Evolutionary conservation across 495 filamentous ascomycete genomes (phyloP).

Genomic region (Aspergillus heteromorphus): DNA sequence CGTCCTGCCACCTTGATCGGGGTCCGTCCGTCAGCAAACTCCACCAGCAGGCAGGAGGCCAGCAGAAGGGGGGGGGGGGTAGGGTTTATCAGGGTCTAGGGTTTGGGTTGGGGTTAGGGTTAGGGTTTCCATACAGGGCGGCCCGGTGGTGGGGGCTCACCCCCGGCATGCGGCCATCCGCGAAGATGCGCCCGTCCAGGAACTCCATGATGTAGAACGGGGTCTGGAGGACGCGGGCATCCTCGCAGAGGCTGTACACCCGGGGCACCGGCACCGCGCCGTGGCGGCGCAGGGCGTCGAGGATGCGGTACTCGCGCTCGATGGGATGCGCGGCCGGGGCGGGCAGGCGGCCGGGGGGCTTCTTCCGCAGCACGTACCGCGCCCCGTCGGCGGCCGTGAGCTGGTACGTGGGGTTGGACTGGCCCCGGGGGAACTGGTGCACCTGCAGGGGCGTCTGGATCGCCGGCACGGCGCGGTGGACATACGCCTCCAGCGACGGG

Average conservation of each 20-base stretch:
- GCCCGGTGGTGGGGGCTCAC: neutral
- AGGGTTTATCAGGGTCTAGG: too few species aligned
- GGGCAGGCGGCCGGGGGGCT: conserved; percentile 69
- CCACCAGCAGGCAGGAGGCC: too few species aligned
- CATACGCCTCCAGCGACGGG: too few species aligned
- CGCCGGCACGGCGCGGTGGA: too few species aligned
- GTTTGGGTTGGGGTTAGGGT: too few species aligned
- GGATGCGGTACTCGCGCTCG: conserved; percentile 9
- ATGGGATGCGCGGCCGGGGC: conserved; percentile 11
- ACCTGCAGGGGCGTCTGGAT: too few species aligned
- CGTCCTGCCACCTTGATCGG: conserved; percentile 3
- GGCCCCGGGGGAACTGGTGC: conserved; percentile 9
- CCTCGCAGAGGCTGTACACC: conserved; percentile 4
- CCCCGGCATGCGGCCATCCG: conserved; percentile 1
- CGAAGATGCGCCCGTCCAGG: conserved; percentile 6
- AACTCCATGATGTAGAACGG: conserved; percentile 14
- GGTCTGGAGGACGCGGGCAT: neutral
- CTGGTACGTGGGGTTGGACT: conserved; percentile 11
- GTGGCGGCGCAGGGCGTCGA: neutral
- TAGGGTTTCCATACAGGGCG: conserved; percentile 5
- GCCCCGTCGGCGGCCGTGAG: neutral
- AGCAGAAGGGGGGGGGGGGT: too few species aligned
- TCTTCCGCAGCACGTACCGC: conserved; percentile 68
- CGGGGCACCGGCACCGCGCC: conserved; percentile 7
- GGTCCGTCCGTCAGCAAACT: neutral